These are phyloP conservation scores for Pichia kluyveri DNA, from an alignment of 805 yeast genomes.

Conservation along the genomic window DNA sequence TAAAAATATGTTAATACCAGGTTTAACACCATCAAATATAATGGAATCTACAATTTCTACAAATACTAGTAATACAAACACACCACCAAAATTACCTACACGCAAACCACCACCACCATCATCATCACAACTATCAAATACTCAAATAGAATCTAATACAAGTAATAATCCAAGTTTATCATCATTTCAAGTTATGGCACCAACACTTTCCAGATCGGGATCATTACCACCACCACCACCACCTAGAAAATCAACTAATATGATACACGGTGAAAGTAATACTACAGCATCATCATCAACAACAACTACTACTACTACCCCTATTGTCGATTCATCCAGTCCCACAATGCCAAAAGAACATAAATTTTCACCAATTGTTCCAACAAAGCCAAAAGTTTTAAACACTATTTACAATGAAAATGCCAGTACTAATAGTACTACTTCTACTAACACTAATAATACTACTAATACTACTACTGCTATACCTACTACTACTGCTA, in stretches of 20 bases:
- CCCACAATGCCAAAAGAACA: not conserved
- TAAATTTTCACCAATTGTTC: conserved; percentile 25
- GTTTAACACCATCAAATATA: conserved; percentile 14
- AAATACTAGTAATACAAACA: not conserved
- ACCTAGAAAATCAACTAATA: conserved; percentile 14
- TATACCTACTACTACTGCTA: not conserved
- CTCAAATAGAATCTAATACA: no score
- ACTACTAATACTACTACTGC: not conserved
- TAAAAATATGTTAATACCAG: conserved; percentile 16
- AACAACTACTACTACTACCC: not conserved
- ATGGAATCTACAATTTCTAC: conserved; percentile 3
- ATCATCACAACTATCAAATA: no score
- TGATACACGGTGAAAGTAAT: not conserved
- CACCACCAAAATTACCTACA: not conserved
- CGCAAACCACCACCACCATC: not conserved
- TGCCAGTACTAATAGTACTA: not conserved
- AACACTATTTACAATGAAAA: conserved; percentile 7
- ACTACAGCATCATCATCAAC: not conserved
- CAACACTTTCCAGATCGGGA: conserved; percentile 22
- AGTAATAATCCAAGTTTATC: not conserved
- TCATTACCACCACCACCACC: conserved; percentile 24
- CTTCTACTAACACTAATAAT: not conserved
- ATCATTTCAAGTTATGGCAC: conserved; percentile 22
- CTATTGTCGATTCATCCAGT: not conserved
- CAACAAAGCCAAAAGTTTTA: conserved; percentile 22